Conservation (phyloP, 139 green algal genomes). For the Picochlorum costavermella region DNA sequence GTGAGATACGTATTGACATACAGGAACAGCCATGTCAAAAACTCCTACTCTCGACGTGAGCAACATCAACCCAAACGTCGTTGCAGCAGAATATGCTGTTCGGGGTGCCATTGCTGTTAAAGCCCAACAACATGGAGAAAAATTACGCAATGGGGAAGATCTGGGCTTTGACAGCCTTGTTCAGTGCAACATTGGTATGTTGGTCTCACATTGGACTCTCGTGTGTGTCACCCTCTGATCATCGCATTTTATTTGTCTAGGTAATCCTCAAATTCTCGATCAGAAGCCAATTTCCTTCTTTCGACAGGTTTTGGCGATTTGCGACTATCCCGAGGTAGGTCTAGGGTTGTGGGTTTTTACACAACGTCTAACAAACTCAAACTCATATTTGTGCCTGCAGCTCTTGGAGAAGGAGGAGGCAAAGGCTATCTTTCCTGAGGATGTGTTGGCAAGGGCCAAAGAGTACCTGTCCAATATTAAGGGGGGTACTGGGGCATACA, state of each 20-base stretch:
- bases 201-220: not conserved
- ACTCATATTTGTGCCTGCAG: slow-evolving; percentile 22
- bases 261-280: slow-evolving; percentile 84
- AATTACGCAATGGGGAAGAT: slow-evolving; percentile 47
- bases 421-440: slow-evolving; percentile 43
- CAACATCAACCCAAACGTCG: slow-evolving; percentile 24
- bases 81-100: slow-evolving; percentile 65
- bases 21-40: not conserved
- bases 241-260: slow-evolving; percentile 15
- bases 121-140: slow-evolving; percentile 52
- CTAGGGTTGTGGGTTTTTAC: not conserved
- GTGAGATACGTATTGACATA: too few species aligned
- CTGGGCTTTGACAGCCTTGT: slow-evolving; percentile 63
- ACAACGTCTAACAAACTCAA: not conserved
- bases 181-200: slow-evolving; percentile 75
- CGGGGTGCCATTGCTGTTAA: slow-evolving; percentile 77
- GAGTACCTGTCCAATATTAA: slow-evolving; percentile 59
- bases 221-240: too few species aligned
- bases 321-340: slow-evolving; percentile 68
- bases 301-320: slow-evolving; percentile 74
- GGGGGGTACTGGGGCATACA: slow-evolving; percentile 82
- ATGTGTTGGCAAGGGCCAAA: slow-evolving; percentile 43
- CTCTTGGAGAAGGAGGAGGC: slow-evolving; percentile 37
- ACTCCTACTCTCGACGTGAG: slow-evolving; percentile 9
- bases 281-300: slow-evolving; percentile 93